Evolutionary conservation across 352 stramenopile species (phyloP), one percentile per base, ranked within the genome.

Genomic region (Plasmopara halstedii): DNA sequence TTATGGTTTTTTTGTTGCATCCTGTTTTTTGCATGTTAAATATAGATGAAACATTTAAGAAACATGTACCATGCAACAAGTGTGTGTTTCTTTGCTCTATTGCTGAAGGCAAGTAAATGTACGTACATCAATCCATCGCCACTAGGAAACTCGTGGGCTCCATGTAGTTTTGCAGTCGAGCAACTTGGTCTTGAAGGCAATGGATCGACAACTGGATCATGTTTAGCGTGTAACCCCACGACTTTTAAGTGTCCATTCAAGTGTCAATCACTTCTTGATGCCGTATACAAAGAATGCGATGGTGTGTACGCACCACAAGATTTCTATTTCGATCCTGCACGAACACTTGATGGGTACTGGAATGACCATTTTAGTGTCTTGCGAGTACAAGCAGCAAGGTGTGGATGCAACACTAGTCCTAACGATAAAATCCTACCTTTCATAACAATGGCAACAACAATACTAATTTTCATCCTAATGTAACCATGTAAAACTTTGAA

Each of bases 251-350:
- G 76, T 41, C 73, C 73, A 14, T 50, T 71, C 36, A 85, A 84
- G 55, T 88, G 76, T 54, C 76, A 88, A 38, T 45, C 73, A 36
- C 69, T 88, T n/a, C 74, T 88, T 37, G 47, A 84, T 40, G 69
- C 76, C 25, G 52, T 85, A 31, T 88, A 85, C 64, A 43, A 70
- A 42, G 50, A 82, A 36, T 88, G 76, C 50, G 67, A 83, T 51
- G 61, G 56, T 8, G 76, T 88, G 0, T 80, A 74, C 41, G 57
- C 76, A 5, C 73, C 76, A 0, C 73, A 83, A 29, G 73, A 83
- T 46, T 44, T 59, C 21, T 77, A 64, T 32, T 88, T 88, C 56
- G 73, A 88, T 42, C 68, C 73, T 1, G 62, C 69, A 0, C 46
- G 65, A 35, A 79, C 58, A 20, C 60, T 88, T 20, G 56, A 61